phyloP scores from a whole-genome alignment of 1,284 basidiomycete genomes.

The Lignosus rhinocerotis region DNA sequence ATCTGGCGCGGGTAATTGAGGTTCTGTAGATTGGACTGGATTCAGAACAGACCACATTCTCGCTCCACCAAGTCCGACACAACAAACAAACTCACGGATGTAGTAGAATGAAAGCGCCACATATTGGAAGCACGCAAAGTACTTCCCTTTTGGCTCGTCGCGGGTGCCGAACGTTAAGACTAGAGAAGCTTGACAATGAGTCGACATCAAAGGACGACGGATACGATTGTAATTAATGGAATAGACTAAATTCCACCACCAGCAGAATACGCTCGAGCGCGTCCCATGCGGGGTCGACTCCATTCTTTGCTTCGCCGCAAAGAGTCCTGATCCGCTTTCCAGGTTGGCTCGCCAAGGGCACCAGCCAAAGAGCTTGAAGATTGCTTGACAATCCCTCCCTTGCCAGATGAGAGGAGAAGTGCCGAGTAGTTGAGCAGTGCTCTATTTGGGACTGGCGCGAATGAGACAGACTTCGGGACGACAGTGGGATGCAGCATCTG shows the following conservation, averaged over 20 bases:
- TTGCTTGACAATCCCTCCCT: neutral
- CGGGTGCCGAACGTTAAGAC: neutral
- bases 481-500: neutral
- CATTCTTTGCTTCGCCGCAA: conserved; percentile 13
- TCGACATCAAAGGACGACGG: neutral
- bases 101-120: neutral
- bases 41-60: neutral
- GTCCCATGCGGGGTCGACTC: conserved; percentile 17
- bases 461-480: conserved; percentile 4
- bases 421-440: neutral
- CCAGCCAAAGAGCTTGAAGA: conserved; percentile 23
- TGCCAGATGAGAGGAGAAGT: neutral
- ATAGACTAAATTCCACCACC: conserved; percentile 18
- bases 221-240: neutral
- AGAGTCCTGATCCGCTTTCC: neutral
- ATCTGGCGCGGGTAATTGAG: too few relatives aligned
- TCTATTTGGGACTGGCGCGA: neutral
- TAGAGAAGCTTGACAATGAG: neutral
- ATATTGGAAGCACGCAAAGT: neutral
- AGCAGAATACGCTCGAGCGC: conserved; percentile 19
- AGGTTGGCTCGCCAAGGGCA: conserved; percentile 9
- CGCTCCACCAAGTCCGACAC: too few relatives aligned
- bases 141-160: too few relatives aligned
- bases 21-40: neutral
- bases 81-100: neutral